These are phyloP conservation scores for Wickerhamiella kurtzmanii DNA, from an alignment of 805 yeast species.

Conservation along the genomic window DNA sequence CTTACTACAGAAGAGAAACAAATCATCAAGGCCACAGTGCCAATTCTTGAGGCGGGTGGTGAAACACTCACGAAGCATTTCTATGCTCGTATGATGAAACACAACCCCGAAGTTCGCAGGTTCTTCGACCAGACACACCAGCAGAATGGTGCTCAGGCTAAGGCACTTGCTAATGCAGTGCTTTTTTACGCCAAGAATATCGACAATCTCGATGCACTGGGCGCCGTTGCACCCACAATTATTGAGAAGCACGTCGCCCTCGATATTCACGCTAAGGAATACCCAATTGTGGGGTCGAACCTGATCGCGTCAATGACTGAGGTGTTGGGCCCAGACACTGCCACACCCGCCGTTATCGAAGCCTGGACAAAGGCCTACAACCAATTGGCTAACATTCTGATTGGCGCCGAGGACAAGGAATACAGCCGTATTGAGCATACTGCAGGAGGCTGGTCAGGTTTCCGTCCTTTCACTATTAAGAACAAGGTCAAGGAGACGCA, in stretches of 20 bases:
- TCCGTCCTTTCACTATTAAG: conserved; percentile 37
- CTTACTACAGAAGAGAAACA: conserved; percentile 3
- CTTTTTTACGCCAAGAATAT: conserved; percentile 46
- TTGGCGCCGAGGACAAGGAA: conserved; percentile 37
- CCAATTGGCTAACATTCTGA: conserved; percentile 47
- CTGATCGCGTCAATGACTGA: conserved; percentile 42
- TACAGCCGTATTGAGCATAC: conserved; percentile 28
- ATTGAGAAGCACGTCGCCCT: conserved; percentile 55
- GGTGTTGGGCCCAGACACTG: conserved; percentile 41
- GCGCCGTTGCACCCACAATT: conserved; percentile 43
- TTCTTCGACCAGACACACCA: conserved; percentile 52
- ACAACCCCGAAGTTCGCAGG: conserved; percentile 42
- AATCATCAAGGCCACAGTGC: conserved; percentile 27
- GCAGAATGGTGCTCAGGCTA: conserved; percentile 41
- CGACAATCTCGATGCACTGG: conserved; percentile 41
- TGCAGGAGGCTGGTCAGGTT: conserved; percentile 45
- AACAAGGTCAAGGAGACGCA: conserved; percentile 32
- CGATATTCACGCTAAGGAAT: conserved; percentile 49
- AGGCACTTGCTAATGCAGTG: conserved; percentile 49
- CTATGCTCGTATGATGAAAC: conserved; percentile 41
- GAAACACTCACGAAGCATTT: conserved; percentile 39
- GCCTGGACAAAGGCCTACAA: conserved; percentile 60
- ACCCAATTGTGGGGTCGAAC: conserved; percentile 48
- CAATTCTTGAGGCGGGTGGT: conserved; percentile 44
- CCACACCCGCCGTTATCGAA: conserved; percentile 42